Evolutionary conservation across 306 rosid genomes (phyloP), one percentile per base, ranked within the genome.

Genomic region (Senna siamea): DNA sequence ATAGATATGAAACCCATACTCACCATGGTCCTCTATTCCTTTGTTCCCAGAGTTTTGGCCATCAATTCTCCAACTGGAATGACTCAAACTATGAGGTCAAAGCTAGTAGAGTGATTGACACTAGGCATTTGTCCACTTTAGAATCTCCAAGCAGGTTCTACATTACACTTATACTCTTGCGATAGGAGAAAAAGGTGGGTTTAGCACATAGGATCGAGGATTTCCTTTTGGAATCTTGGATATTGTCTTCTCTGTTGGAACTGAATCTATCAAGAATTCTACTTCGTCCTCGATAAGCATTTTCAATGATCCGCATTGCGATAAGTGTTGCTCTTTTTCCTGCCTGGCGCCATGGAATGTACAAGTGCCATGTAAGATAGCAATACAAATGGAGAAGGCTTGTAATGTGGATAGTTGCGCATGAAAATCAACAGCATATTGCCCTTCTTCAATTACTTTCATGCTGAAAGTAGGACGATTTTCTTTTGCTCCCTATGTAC

Each of bases 131-230:
- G 30, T 64, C 72, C 37, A 62, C 13, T 18, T 70, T 70, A 55
- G 70, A 46, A 30, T 68, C 38, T 41, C 43, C 54, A 61, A 61
- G 84, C 62, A 43, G 48, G 19, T 64, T 30, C 22, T 2, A 38
- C 26, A 18, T 62, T 18, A 62, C 9, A 54, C 53, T 54, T 78
- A 86, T 46, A 88, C 98, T 54, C 98, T 74, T 1, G 99, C 80
- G 50, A 95, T 84, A 13, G 99, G 99, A 73, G 97, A 95, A 76
- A 90, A 92, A 5, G 97, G 92, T 0, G 97, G 96, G 52, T 95
- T 89, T 32, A 80, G 63, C 71, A 85, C 80, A 52, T 78, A 91
- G n/a, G 86, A 82, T 55, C 82, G 80, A 40, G 89, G 92, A 73
- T 81, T 81, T 75, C 87, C 78, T 76, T 87, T 90, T 44, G 64